These are phyloP conservation scores for Phlyctochytrium bullatum DNA, from an alignment of 192 early-diverging fungal genomes.

Conservation along the genomic window DNA sequence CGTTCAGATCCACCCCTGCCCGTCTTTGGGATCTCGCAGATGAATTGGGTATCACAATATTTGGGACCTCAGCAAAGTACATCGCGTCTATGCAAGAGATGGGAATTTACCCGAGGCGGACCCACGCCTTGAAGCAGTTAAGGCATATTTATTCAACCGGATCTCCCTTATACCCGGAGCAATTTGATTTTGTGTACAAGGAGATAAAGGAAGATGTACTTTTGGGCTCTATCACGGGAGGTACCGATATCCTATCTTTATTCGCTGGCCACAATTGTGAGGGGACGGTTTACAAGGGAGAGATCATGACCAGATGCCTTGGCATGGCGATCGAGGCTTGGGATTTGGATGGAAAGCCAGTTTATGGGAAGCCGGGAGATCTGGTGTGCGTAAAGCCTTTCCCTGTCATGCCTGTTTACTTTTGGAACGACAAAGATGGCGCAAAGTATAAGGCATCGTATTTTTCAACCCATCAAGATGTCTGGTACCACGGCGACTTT, in stretches of 20 bases:
- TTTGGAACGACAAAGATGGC: conserved; percentile 78
- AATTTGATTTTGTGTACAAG: conserved; percentile 87
- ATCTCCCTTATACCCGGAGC: conserved; percentile 88
- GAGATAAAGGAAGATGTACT: conserved; percentile 82
- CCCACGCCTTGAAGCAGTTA: conserved; percentile 61
- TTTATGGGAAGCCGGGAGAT: conserved; percentile 67
- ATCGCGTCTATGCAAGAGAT: conserved; percentile 85
- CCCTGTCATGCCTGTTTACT: conserved; percentile 96
- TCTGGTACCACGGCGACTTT: conserved; percentile 99
- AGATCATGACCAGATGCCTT: conserved; percentile 87
- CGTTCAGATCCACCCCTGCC: conserved; percentile 77
- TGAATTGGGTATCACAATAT: conserved; percentile 74
- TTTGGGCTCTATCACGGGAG: conserved; percentile 91
- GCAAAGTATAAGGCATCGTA: conserved; percentile 85
- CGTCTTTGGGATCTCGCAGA: conserved; percentile 80
- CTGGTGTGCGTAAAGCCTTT: conserved; percentile 86
- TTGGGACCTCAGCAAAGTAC: conserved; percentile 95
- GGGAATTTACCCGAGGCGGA: conserved; percentile 52
- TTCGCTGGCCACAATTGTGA: conserved; percentile 90
- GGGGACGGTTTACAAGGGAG: conserved; percentile 90
- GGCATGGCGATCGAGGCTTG: conserved; percentile 96
- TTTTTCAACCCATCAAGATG: conserved; percentile 76
- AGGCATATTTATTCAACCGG: conserved; percentile 89
- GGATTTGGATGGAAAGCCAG: conserved; percentile 56
- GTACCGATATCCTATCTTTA: conserved; percentile 95